Conservation (phyloP, 2,329 filamentous ascomycete species). For the Botrytis fragariae region DNA sequence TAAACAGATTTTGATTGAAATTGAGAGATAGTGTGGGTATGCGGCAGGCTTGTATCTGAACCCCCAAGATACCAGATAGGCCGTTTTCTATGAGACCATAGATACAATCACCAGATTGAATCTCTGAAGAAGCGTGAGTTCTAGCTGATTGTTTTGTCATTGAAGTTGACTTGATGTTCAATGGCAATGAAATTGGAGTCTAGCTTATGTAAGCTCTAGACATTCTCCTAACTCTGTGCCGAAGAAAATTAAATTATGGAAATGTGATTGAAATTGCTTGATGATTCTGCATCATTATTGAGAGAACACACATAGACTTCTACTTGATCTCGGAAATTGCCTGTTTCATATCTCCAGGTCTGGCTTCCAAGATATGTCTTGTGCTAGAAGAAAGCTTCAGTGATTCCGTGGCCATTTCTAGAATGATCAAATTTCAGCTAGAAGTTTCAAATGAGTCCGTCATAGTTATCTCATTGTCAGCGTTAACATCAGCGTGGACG, state of each 20-base stretch:
- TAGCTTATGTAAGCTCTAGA: not conserved
- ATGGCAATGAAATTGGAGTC: not conserved
- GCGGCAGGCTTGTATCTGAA: not conserved
- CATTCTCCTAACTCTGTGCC: not conserved
- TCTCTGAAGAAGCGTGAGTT: not conserved
- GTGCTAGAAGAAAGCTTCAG: not conserved
- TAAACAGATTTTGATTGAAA: accelerated
- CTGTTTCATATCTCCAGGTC: not conserved
- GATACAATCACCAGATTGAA: not conserved
- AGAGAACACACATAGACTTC: too few relatives aligned
- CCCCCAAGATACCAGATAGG: not conserved
- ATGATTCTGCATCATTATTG: not conserved
- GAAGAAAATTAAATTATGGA: not conserved
- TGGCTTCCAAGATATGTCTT: not conserved
- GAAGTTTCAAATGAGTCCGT: not conserved
- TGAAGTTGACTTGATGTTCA: not conserved
- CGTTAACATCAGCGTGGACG: not conserved
- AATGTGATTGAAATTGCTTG: not conserved
- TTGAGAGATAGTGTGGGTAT: not conserved
- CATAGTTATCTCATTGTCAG: too few relatives aligned
- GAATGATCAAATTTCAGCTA: not conserved
- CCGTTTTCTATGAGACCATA: not conserved
- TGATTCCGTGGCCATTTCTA: not conserved
- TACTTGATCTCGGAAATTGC: not conserved
- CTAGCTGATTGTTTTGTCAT: not conserved